Base-by-base conservation (phyloP, 768 basidiomycete species). In the Dentipellis sp. region DNA sequence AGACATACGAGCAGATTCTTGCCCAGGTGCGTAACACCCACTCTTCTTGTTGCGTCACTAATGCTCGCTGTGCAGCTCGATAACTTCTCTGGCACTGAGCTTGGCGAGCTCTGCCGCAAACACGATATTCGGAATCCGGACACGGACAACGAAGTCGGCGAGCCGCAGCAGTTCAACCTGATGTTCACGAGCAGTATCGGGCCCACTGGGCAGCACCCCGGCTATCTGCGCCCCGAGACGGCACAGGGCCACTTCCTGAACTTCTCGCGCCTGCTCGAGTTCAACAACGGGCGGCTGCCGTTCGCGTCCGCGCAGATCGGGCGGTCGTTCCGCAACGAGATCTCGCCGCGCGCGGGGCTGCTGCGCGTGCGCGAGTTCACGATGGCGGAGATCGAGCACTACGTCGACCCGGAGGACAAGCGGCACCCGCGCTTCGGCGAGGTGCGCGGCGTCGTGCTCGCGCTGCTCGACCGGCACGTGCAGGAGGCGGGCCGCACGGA, bases 351-450 rank as follows among this genome's bases (percentile, higher is more conserved):
- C 55, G 92, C 94, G 39, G 97, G 97, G 53, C 79, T 99, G 40
- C 80, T 99, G 49, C 94, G 97, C 58, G 95, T 98, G 35, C 90
- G 95, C 62, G 97, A 99, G 70, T 99, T 98, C 74, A 97, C 92
- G 10, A 97, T 98, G 95, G 97, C 94, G 48, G 97, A 99, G 75
- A 97, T 99, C 67, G 97, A 99, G 73, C 97, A 99, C 75, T 99
- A 77, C 61, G 97, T 99, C 63, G 97, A 98, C 75, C 97, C 97
- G 12, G 78, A 79, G 45, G 85, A 97, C 74, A 99, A 98, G 74
- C 73, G 70, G 5, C 97, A 98, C 71, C 74, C 78, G 22, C 80
- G 84, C n/a, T 99, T 98, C 76, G 66, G 68, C 50, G 90, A 94
- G 61, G 82, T 88, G 57, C 82, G 83, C 56, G 81, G 92, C 63